Base-by-base conservation (phyloP, 2,329 filamentous ascomycete species). In the Orbilia blumenaviensis region DNA sequence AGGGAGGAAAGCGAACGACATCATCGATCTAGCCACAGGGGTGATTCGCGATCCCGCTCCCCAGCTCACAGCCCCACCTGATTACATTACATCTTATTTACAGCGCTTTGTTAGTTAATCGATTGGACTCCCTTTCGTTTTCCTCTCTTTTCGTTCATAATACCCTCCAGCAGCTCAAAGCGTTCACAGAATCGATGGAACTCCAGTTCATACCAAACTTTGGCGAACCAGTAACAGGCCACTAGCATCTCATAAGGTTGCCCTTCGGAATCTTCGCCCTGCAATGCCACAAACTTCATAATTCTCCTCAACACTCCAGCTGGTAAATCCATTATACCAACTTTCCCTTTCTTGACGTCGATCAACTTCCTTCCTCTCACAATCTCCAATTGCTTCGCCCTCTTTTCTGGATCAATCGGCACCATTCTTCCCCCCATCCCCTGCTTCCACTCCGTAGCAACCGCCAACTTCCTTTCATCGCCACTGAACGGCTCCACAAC, bases 301-400 rank as follows among this genome's bases (percentile, higher is more conserved):
- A 71, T 71, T 16, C 21, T 63, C 34, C n/a, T 21, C 58, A 71
- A 38, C 12, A 71, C 36, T n/a, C n/a, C 14, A 2, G 21, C 14
- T 16, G 66, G 66, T 29, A 71, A 71, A 56, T 71, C 56, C 34
- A 63, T n/a, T 29, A 71, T 71, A n/a, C 56, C 36, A 44, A 71
- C 18, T 27, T 38, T 63, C 5, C 52, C n/a, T n/a, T 44, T 16
- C 3, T 34, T 21, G 3, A n/a, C 7, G 6, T 58, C 36, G 16
- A 71, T n/a, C 46, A 71, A 56, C 18, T 23, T 36, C 6, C 44
- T 44, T 14, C 54, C 66, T 36, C 56, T 71, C 16, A 61, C 42
- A 38, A 71, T 44, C 34, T 62, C 42, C 25, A 71, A 29, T 16
- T 36, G 34, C 18, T 21, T 16, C 34, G 16, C 38, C 27, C 46